These are phyloP conservation scores for Aphanomyces stellatus DNA, from an alignment of 352 stramenopile genomes.

Conservation along the genomic window DNA sequence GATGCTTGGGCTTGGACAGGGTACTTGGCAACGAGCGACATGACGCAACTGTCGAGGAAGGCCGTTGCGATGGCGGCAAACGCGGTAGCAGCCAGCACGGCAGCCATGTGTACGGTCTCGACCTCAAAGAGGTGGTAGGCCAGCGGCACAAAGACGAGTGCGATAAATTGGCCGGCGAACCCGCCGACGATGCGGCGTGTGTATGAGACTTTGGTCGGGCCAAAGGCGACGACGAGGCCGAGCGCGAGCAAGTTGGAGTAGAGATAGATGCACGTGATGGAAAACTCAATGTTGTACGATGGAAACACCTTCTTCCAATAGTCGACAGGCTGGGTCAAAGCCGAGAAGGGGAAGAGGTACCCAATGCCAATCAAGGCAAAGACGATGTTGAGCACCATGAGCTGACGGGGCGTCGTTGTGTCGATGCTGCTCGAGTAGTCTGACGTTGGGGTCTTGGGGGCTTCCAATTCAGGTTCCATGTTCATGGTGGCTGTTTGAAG, in stretches of 20 bases:
- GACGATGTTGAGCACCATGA: constrained; percentile 35
- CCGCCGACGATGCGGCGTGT: constrained; percentile 62
- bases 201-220: constrained; percentile 44
- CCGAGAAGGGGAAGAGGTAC: constrained; percentile 84
- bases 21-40: constrained; percentile 70
- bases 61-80: constrained; percentile 57
- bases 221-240: constrained; percentile 51
- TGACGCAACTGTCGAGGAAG: constrained; percentile 78
- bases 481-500: no score
- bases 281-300: constrained; percentile 81
- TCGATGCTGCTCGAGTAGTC: neutral
- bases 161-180: constrained; percentile 57
- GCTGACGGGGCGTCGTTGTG: neutral
- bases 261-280: constrained; percentile 75
- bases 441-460: neutral
- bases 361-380: constrained; percentile 67
- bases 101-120: constrained; percentile 51
- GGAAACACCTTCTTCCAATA: constrained; percentile 82
- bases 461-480: neutral
- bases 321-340: constrained; percentile 79
- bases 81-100: constrained; percentile 55
- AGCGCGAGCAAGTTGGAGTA: constrained; percentile 73
- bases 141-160: constrained; percentile 67
- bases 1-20: constrained; percentile 65
- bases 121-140: constrained; percentile 63